Base-by-base conservation (phyloP, 2,329 filamentous ascomycete genomes). In the Hymenoscyphus repandus region DNA sequence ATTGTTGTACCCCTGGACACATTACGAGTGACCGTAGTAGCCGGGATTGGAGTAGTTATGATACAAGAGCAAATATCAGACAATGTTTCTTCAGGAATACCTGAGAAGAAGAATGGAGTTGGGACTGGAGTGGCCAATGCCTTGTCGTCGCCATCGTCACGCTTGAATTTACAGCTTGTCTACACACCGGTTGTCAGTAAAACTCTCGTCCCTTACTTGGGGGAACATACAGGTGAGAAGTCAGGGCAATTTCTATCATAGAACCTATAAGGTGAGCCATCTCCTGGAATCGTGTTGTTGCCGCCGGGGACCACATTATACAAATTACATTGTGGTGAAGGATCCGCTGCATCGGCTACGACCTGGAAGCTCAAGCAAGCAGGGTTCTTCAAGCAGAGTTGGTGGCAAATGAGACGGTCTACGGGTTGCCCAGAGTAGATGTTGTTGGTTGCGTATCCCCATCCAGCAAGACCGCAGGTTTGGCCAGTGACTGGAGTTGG, bases 401-500 rank as follows among this genome's bases (percentile, higher is more conserved):
- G 51, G 30, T 56, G 53, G 43, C 56, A 58, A 13, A 43, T 34
- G 13, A 31, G 17, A 5, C 49, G 49, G n/a, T 54, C 48, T 3
- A 55, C 39, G 10, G 46, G 30, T 6, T 42, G 37, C 3, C 30
- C 47, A n/a, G 49, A 49, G 34, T 54, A 56, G 27, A 58, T 48
- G 22, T 58, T 58, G 45, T 56, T 58, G 13, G 45, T 44, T 13
- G 53, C 50, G 30, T 55, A 53, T 13, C 55, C 55, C 55, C 55
- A 58, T 17, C 56, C 53, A 18, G 27, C n/a, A 15, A 49, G 17
- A 18, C 47, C 53, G 33, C 56, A 58, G 34, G 36, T 51, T 38
- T 40, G 43, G 9, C 32, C 36, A 12, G 49, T 22, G 7, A 48
- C 39, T 2, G 53, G 44, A 5, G 49, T 53, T 18, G 56, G 56